A percentile compares a stretch with the other conserved stretches of the same genome.
Conservation (phyloP, 2,329 filamentous ascomycete genomes). For the Raffaelea albimanens region DNA sequence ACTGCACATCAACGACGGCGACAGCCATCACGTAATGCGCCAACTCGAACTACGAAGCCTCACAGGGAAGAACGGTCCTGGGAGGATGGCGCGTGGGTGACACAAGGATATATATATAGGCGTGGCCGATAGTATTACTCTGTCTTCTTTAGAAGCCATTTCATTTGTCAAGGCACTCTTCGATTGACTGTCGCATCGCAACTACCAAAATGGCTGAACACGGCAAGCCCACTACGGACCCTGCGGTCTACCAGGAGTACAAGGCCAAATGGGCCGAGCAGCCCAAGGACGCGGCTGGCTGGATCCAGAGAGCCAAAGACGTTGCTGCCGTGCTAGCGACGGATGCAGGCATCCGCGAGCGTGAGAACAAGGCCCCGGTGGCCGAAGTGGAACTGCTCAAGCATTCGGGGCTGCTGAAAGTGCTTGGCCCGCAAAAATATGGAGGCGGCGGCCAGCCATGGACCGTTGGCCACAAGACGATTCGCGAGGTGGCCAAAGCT, state of each 20-base stretch:
- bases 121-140: too few species aligned
- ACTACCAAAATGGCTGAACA: neutral
- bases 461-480: conserved; percentile 45
- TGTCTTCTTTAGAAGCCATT: too few species aligned
- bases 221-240: conserved; percentile 19
- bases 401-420: conserved; percentile 28
- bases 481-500: conserved; percentile 53
- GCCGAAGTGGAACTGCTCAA: conserved; percentile 31
- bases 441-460: conserved; percentile 34
- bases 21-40: too few species aligned
- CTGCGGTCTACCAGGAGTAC: conserved; percentile 27
- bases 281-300: conserved; percentile 21
- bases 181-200: too few species aligned
- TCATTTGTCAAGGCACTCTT: too few species aligned
- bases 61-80: too few species aligned
- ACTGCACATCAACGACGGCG: too few species aligned
- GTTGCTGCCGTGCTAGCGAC: conserved; percentile 24
- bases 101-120: too few species aligned
- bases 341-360: conserved; percentile 26
- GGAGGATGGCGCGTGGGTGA: too few species aligned
- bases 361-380: conserved; percentile 28
- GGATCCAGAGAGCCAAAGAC: conserved; percentile 29
- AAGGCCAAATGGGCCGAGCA: conserved; percentile 23
- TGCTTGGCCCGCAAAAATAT: conserved; percentile 28
- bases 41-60: too few species aligned